These are phyloP conservation scores for Desmodesmus armatus DNA, from an alignment of 139 green algal genomes.

Conservation along the genomic window DNA sequence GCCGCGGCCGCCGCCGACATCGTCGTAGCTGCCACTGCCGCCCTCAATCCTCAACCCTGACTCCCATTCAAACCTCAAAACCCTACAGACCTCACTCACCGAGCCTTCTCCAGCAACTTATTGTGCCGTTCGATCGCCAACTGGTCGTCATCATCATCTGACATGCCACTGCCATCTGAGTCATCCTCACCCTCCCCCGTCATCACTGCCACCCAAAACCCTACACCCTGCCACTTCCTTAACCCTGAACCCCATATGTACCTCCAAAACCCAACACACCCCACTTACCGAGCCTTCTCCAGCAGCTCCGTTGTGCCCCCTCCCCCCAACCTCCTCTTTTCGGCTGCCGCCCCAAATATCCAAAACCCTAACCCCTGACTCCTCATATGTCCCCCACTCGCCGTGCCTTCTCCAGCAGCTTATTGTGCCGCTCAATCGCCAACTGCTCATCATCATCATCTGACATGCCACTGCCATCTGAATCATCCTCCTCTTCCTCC, in stretches of 20 bases:
- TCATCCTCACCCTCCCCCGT: slow-evolving; percentile 48
- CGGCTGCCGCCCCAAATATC: too few relatives aligned
- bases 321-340: slow-evolving; percentile 5
- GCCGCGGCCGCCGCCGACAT: neutral
- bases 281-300: slow-evolving; percentile 2
- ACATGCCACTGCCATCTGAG: slow-evolving; percentile 45
- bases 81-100: neutral
- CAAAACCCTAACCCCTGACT: too few relatives aligned
- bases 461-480: slow-evolving; percentile 43
- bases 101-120: neutral
- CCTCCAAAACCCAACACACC: neutral
- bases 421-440: slow-evolving; percentile 16
- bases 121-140: slow-evolving; percentile 13
- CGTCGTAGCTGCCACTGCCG: neutral
- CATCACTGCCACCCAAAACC: neutral
- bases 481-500: slow-evolving; percentile 49
- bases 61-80: neutral
- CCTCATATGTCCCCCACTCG: too few relatives aligned
- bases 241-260: neutral
- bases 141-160: slow-evolving; percentile 62
- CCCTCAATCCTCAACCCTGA: too few relatives aligned
- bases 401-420: slow-evolving; percentile 1
- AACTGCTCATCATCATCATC: slow-evolving; percentile 62
- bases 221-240: neutral
- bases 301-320: neutral